Base-by-base conservation (phyloP, 75 land plant genomes). In the Picea sitchensis region DNA sequence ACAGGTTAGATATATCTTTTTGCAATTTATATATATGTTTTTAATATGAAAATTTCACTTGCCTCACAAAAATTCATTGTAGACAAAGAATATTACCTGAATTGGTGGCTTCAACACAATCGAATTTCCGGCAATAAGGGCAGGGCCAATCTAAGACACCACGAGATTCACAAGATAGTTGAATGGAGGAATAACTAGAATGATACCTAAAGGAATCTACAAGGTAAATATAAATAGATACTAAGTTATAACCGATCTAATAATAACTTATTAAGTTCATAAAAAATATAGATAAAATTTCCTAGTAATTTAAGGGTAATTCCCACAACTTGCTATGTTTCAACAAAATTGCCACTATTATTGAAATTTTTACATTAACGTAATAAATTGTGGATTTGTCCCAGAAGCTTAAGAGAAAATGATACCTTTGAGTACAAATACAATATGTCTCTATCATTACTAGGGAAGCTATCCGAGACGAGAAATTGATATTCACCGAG, bases 41-140 rank as follows among this genome's bases (percentile, higher is more conserved):
- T 36, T 36, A 36, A 36, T 36, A 36, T 36, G 38, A 36, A 36
- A 36, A 36, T 36, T 36, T 36, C 38, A 36, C 38, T 36, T 36
- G 38, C 38, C 38, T 3, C 38, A 36, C 38, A 36, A 36, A 36
- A 36, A 36, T 36, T 36, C 38, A 36, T 36, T 36, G 4, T 14
- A 60, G 8, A 21, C 17, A 51, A 17, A 15, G 17, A 51, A 44
- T 18, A 44, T 3, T 82, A 95, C 95, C 95, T 95, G 96, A 38
- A 94, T 95, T 38, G 98, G 98, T 54, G 98, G 98, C 88, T 95
- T 95, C 73, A 95, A 88, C 26, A 95, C 91, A 76, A 93, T 81
- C 44, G 96, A 89, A 79, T 93, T 95, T 26, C 96, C 96, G 78
- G 92, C 91, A 75, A 93, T 91, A 11, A 95, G 83, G 12, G 98